Base-by-base conservation (phyloP, 306 rosid species). In the Cyclanthera cordifolia region DNA sequence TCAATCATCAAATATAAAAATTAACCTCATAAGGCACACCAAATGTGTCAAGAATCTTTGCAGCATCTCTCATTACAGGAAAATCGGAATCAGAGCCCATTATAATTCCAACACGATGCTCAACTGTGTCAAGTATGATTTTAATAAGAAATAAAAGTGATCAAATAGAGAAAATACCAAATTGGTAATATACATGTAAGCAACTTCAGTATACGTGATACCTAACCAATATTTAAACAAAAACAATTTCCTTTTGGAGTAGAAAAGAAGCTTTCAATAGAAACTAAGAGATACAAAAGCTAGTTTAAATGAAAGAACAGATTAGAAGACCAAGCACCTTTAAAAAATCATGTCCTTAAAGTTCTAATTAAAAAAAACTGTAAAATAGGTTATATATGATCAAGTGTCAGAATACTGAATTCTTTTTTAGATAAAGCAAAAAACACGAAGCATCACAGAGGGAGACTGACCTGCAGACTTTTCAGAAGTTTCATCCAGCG, bases 31-130 rank as follows among this genome's bases (percentile, higher is more conserved):
- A 72, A 79, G 95, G 87, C 67, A 85, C 95, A 65, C 70, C 87
- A 80, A 80, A 92, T 73, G 70, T 81, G 39, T 78, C 72, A 82
- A 93, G 80, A 75, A 93, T 78, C 76, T 84, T 85, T 61, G 96
- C 91, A 45, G 96, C 91, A 47, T 82, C 88, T 79, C 86, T 93
- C 98, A 93, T 89, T 59, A 93, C 87, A 61, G 91, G 91, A 46
- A 85, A 86, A 86, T 89, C 96, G n/a, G 96, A 89, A 84, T 86
- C 96, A 54, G 98, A 93, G 72, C 96, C 98, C 98, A 93, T 89
- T 72, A 89, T 77, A 72, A 89, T 87, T 74, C 94, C 98, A 75
- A 89, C 95, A n/a, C 70, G 73, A 3, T 89, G 89, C 68, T 78
- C 66, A 54, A 83, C 92, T 89, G 75, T 77, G 79, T 72, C 39